These are phyloP conservation scores for Penicillium sp. DNA, from an alignment of 2,329 filamentous ascomycete species.

Conservation along the genomic window DNA sequence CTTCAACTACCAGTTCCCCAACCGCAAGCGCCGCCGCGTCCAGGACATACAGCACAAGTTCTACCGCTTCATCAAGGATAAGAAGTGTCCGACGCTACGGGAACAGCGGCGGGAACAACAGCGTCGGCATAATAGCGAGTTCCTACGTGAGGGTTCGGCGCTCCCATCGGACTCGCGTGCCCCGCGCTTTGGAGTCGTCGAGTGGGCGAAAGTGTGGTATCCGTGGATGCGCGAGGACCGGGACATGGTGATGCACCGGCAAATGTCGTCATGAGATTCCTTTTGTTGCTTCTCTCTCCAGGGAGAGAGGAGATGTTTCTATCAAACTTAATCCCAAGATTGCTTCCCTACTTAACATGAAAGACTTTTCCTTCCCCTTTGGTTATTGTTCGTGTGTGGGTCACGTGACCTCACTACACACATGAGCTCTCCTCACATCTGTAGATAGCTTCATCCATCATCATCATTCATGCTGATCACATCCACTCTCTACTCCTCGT, in stretches of 20 bases:
- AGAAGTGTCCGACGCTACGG: slow-evolving; percentile 45
- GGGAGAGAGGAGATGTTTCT: not conserved
- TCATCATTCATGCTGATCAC: too few relatives aligned
- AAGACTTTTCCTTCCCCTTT: too few relatives aligned
- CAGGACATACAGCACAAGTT: slow-evolving; percentile 51
- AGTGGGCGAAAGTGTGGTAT: slow-evolving; percentile 42
- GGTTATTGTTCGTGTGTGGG: too few relatives aligned
- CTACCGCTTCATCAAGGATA: slow-evolving; percentile 49
- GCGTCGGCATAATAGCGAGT: slow-evolving; percentile 41
- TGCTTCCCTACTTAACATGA: too few relatives aligned
- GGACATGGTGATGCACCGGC: too few relatives aligned
- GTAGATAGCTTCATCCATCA: too few relatives aligned
- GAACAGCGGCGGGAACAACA: too few relatives aligned
- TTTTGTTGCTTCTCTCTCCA: not conserved
- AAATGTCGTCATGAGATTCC: too few relatives aligned
- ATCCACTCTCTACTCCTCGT: too few relatives aligned
- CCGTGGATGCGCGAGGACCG: slow-evolving; percentile 43
- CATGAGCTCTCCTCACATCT: too few relatives aligned
- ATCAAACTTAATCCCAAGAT: too few relatives aligned
- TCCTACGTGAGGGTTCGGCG: slow-evolving; percentile 33
- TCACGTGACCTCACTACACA: too few relatives aligned
- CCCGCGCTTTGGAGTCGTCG: slow-evolving; percentile 42
- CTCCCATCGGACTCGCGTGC: slow-evolving; percentile 24
- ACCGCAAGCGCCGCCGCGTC: slow-evolving; percentile 40
- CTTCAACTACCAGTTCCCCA: slow-evolving; percentile 46